Conservation (phyloP, 2,329 filamentous ascomycete species). For the Allantophomopsis cytisporea region DNA sequence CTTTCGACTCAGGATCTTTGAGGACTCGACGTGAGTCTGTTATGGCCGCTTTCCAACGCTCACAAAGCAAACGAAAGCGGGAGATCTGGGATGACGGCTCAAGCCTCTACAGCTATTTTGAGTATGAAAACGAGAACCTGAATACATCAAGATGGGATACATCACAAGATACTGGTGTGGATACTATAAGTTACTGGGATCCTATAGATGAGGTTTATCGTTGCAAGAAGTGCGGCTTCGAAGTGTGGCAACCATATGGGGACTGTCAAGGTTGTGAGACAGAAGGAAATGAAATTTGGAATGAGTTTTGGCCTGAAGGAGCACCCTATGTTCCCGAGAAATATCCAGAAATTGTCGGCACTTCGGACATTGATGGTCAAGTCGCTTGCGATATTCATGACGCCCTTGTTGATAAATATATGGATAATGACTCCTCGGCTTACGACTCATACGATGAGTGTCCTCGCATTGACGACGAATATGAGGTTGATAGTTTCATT, state of each 20-base stretch:
- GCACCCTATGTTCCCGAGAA: neutral
- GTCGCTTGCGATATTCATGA: neutral
- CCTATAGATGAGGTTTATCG: neutral
- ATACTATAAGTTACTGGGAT: neutral
- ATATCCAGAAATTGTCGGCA: neutral
- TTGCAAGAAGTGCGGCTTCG: neutral
- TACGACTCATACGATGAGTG: neutral
- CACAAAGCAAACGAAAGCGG: neutral
- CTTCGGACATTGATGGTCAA: neutral
- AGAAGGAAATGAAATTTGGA: neutral
- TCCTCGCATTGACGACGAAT: neutral
- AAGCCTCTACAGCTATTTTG: neutral
- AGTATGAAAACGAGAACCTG: neutral
- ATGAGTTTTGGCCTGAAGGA: no score
- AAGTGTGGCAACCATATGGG: constrained; percentile 1
- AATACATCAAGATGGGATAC: neutral
- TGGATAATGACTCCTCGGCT: neutral
- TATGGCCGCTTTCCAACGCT: constrained; percentile 4
- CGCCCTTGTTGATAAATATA: neutral
- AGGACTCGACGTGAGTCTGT: constrained; percentile 8
- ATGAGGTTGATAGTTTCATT: constrained; percentile 1
- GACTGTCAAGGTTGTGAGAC: neutral
- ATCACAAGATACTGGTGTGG: neutral
- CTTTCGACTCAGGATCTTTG: constrained; percentile 8
- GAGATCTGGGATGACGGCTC: neutral